These are phyloP conservation scores for Aspergillus funiculosus DNA, from an alignment of 495 filamentous ascomycete genomes.

Conservation along the genomic window DNA sequence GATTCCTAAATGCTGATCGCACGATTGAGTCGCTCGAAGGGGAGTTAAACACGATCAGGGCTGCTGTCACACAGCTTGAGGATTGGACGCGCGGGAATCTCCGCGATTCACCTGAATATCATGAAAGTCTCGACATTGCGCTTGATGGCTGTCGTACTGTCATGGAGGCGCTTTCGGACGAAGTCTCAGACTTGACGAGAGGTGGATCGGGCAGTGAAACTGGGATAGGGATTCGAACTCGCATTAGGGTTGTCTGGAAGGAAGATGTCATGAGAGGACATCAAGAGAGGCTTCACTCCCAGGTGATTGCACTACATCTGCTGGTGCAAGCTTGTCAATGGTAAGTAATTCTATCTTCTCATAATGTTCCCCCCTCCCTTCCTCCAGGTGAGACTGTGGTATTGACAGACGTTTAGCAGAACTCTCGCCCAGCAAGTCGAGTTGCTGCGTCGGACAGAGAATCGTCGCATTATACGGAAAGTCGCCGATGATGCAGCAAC, in stretches of 20 bases:
- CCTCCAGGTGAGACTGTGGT: neutral
- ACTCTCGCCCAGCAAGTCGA: constrained; percentile 32
- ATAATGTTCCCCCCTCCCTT: neutral
- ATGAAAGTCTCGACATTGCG: constrained; percentile 31
- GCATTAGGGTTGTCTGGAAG: constrained; percentile 36
- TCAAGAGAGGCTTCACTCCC: constrained; percentile 34
- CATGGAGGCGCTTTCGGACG: constrained; percentile 36
- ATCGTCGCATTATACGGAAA: constrained; percentile 35
- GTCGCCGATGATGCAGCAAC: constrained; percentile 39
- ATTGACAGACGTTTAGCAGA: constrained; percentile 19
- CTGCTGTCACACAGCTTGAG: constrained; percentile 37
- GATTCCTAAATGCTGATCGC: constrained; percentile 38
- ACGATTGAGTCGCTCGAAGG: constrained; percentile 38
- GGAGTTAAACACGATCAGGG: constrained; percentile 36
- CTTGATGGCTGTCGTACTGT: constrained; percentile 37
- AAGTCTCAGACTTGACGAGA: constrained; percentile 33
- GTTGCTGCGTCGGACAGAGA: constrained; percentile 32
- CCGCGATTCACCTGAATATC: constrained; percentile 26
- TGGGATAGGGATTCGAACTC: constrained; percentile 20
- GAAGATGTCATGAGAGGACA: constrained; percentile 40
- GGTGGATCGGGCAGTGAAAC: constrained; percentile 10
- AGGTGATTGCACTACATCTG: constrained; percentile 40
- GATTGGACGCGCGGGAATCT: constrained; percentile 33
- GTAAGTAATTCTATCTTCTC: constrained; percentile 26
- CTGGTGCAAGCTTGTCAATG: constrained; percentile 42